phyloP scores from a whole-genome alignment of 352 stramenopile species.

The Pythium sp. region DNA sequence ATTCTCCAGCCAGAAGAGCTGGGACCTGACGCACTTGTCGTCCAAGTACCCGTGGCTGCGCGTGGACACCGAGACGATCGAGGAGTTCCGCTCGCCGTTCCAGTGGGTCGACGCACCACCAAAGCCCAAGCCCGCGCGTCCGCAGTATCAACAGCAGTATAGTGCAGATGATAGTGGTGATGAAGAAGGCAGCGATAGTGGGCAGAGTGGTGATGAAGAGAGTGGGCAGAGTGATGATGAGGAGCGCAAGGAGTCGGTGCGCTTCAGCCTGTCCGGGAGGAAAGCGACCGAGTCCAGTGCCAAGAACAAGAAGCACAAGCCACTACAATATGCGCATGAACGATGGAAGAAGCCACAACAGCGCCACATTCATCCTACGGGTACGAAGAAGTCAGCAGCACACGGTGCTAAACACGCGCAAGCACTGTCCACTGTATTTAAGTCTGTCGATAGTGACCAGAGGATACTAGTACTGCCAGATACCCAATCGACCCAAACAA shows the following conservation, averaged over 20 bases:
- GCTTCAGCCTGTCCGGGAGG: conserved; percentile 14
- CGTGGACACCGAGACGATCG: conserved; percentile 54
- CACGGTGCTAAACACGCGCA: neutral
- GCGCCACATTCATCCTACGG: neutral
- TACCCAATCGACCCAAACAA: neutral
- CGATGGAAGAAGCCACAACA: conserved; percentile 1
- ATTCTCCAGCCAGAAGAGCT: conserved; percentile 14
- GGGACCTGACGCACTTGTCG: conserved; percentile 55
- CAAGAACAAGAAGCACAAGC: neutral
- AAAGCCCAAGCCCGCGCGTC: neutral
- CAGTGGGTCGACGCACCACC: conserved; percentile 28
- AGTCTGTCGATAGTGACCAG: neutral
- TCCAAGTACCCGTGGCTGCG: conserved; percentile 80
- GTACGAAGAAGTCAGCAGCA: neutral
- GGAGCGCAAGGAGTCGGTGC: conserved; percentile 11
- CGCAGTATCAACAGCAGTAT: neutral
- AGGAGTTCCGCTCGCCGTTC: conserved; percentile 67
- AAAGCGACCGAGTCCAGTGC: neutral
- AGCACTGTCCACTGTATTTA: neutral
- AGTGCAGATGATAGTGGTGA: neutral
- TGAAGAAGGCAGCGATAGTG: neutral
- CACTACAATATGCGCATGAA: neutral
- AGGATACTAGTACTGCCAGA: neutral
- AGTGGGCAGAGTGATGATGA: neutral
- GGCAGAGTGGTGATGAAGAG: neutral